Conservation (phyloP, 2,329 filamentous ascomycete genomes). For the Parastagonospora nodorum region DNA sequence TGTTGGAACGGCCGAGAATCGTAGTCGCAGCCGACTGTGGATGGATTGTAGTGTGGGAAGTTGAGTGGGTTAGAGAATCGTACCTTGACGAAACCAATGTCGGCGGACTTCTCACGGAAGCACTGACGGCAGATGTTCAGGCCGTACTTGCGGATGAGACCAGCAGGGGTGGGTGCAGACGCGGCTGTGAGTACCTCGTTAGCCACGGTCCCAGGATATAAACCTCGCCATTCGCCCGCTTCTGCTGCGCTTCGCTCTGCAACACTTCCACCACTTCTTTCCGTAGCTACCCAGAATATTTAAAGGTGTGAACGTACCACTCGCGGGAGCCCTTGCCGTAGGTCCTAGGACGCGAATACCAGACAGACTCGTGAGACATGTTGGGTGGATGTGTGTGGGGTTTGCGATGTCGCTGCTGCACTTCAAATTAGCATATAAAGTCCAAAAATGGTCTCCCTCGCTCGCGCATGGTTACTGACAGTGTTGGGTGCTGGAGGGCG, state of each 20-base stretch:
- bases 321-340: slow-evolving; percentile 95
- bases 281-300: background rate
- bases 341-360: slow-evolving; percentile 96
- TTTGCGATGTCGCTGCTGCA: slow-evolving; percentile 30
- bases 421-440: slow-evolving; percentile 15
- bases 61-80: slow-evolving; percentile 12
- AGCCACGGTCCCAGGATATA: slow-evolving; percentile 25
- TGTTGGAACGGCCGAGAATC: background rate
- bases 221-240: slow-evolving; percentile 1
- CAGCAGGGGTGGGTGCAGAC: slow-evolving; percentile 93
- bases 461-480: slow-evolving; percentile 20
- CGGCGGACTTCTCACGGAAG: slow-evolving; percentile 70
- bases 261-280: background rate
- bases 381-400: slow-evolving; percentile 53
- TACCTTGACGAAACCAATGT: slow-evolving; percentile 74
- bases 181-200: slow-evolving; percentile 60
- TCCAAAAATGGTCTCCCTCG: background rate
- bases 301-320: slow-evolving; percentile 70
- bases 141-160: slow-evolving; percentile 99
- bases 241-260: background rate
- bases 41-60: background rate
- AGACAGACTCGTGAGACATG: slow-evolving; percentile 94
- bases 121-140: slow-evolving; percentile 79
- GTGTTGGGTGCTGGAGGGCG: slow-evolving; percentile 31
- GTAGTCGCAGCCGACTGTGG: background rate